Evolutionary conservation across 176 grass and related monocot genomes (phyloP).

Genomic region (Musa beccarii): DNA sequence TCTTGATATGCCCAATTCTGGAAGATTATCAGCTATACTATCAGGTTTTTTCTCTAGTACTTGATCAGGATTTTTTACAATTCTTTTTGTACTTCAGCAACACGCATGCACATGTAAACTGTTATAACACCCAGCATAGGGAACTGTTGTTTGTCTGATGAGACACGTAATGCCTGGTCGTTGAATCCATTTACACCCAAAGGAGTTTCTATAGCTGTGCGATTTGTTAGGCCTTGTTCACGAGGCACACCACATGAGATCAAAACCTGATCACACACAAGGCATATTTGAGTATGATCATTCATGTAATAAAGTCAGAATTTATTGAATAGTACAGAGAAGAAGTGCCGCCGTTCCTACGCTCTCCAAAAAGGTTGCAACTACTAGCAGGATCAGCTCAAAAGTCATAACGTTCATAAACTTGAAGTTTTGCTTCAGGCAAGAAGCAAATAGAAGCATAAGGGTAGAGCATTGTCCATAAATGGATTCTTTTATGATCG

Average conservation of each 20-base stretch:
- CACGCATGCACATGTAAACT: not conserved
- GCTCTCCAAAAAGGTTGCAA: too few relatives aligned
- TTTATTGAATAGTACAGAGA: too few relatives aligned
- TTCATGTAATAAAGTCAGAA: not conserved
- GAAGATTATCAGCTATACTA: constrained; percentile 17
- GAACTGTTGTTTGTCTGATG: constrained; percentile 67
- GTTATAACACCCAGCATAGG: too few relatives aligned
- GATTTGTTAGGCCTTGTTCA: constrained; percentile 34
- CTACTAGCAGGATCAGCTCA: too few relatives aligned
- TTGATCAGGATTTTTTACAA: not conserved
- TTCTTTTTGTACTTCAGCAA: not conserved
- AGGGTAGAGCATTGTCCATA: too few relatives aligned
- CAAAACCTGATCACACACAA: constrained; percentile 42
- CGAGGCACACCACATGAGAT: constrained; percentile 37
- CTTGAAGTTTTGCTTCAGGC: too few relatives aligned
- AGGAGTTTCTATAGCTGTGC: constrained; percentile 32
- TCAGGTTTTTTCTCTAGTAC: constrained; percentile 34
- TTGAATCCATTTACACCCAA: constrained; percentile 20
- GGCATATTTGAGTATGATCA: not conserved
- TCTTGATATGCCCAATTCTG: constrained; percentile 33
- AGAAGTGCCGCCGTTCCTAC: too few relatives aligned
- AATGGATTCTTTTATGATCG: too few relatives aligned
- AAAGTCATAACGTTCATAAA: too few relatives aligned
- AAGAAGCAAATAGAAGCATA: too few relatives aligned
- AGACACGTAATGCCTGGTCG: constrained; percentile 39